Conservation (phyloP, 2,329 filamentous ascomycete species). For the Mollisiaceae sp. region DNA sequence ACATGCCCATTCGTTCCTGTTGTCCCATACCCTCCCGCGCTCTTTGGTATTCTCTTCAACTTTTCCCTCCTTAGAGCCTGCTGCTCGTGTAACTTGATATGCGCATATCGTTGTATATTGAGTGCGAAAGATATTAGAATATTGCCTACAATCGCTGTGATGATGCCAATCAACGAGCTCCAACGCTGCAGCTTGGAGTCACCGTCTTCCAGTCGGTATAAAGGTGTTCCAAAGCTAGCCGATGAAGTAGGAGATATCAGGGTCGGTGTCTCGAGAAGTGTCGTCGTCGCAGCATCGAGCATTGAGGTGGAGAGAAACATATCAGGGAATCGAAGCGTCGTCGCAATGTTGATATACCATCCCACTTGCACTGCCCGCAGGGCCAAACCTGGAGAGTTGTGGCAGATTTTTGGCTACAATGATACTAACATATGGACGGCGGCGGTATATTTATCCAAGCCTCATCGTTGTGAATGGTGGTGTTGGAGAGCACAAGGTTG, state of each 20-base stretch:
- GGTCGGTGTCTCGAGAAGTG: constrained; percentile 21
- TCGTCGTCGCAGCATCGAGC: constrained; percentile 29
- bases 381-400: constrained; percentile 15
- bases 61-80: constrained; percentile 62
- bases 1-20: constrained; percentile 28
- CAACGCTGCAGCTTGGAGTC: constrained; percentile 67
- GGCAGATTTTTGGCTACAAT: background rate
- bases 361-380: constrained; percentile 28
- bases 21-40: constrained; percentile 48
- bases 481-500: background rate
- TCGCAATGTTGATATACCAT: constrained; percentile 29
- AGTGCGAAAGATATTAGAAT: constrained; percentile 92
- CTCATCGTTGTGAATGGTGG: background rate
- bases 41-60: constrained; percentile 54
- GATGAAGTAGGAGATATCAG: background rate
- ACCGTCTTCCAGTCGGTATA: constrained; percentile 35
- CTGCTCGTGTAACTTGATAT: constrained; percentile 80
- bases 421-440: constrained; percentile 3
- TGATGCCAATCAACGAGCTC: constrained; percentile 94
- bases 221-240: background rate
- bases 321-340: constrained; percentile 22
- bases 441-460: background rate
- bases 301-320: constrained; percentile 39
- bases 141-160: constrained; percentile 91
- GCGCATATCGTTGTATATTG: constrained; percentile 95